These are phyloP conservation scores for Ceratobasidium sp. DNA, from an alignment of 1,284 basidiomycete species.

Conservation along the genomic window DNA sequence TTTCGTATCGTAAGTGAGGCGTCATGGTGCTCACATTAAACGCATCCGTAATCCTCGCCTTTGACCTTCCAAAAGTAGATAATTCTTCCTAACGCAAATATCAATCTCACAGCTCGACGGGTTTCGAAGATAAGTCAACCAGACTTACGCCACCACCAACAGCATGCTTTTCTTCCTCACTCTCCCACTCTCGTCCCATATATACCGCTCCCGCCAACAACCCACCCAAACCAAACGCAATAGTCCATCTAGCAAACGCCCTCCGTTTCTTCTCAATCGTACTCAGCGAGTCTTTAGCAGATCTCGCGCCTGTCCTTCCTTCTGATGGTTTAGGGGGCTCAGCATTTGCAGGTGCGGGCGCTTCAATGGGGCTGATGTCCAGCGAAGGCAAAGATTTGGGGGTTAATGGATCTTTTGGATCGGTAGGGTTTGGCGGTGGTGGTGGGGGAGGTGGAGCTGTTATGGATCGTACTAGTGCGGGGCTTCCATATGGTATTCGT, in stretches of 20 bases:
- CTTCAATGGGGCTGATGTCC: conserved; percentile 39
- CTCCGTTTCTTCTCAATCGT: conserved; percentile 77
- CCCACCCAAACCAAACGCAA: conserved; percentile 64
- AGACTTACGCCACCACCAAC: conserved; percentile 32
- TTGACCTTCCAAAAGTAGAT: conserved; percentile 44
- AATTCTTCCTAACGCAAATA: conserved; percentile 15
- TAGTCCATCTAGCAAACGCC: conserved; percentile 65
- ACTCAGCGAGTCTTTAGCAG: conserved; percentile 76
- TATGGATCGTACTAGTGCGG: conserved; percentile 53
- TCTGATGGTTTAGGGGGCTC: conserved; percentile 1
- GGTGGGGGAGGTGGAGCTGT: conserved; percentile 56
- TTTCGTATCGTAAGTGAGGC: not conserved
- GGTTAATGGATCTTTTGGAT: conserved; percentile 58
- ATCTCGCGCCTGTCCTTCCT: conserved; percentile 74
- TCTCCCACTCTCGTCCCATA: conserved; percentile 74
- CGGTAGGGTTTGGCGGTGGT: conserved; percentile 53
- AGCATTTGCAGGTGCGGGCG: conserved; percentile 21
- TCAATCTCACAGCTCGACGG: not conserved
- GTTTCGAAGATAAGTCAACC: not conserved
- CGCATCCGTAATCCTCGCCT: conserved; percentile 46
- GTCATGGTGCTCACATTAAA: conserved; percentile 58
- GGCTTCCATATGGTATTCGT: conserved; percentile 59
- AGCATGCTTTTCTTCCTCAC: conserved; percentile 62
- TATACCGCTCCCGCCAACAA: conserved; percentile 68
- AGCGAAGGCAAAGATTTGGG: conserved; percentile 54